Evolutionary conservation across 129 eudicot species (phyloP), one percentile per base, ranked within the genome.

Genomic region (Saussurea involucrata): DNA sequence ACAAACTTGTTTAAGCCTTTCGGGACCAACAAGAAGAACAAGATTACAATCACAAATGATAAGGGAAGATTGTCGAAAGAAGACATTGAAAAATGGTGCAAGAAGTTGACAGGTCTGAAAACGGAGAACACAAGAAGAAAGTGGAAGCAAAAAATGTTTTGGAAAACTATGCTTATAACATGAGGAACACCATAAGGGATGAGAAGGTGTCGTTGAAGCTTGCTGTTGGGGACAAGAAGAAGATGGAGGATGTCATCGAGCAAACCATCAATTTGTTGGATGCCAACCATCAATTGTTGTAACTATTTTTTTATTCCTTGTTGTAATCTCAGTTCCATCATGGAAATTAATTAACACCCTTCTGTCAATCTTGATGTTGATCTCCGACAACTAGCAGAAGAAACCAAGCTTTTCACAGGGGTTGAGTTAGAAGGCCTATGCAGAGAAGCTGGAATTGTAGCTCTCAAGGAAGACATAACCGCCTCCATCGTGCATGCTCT

Each of bases 381-480:
- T 80, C 90, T 95, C 34, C 65, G 72, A 73, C 83, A 78, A 77
- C 82, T 95, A 79, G 98, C 99, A 55, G 81, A 86, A 83, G 92
- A 83, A 25, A 95, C 97, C 17, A 96, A 95, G 55, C 90, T 83
- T 31, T 91, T 91, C 83, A 89, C 93, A 0, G 99, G 99, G 66
- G 99, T 97, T 0, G 98, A 95, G 80, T 72, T 95, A 72, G 94
- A 89, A 78, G 96, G 91, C 5, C 73, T 95, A 12, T 95, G 99
- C 78, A 78, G 79, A 55, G 97, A 92, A 86, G 99, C 97, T 40
- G 99, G 90, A 80, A 88, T 92, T 1, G 90, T 88, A 40, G 97
- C 98, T 71, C 80, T 92, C 22, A 88, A 97, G 73, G 97, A 95
- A 83, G 85, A 90, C 86, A 91, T 89, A 74, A 74, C 87, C 6